Conservation (phyloP, 257 asterid genomes). For the Knoxia roxburghii region DNA sequence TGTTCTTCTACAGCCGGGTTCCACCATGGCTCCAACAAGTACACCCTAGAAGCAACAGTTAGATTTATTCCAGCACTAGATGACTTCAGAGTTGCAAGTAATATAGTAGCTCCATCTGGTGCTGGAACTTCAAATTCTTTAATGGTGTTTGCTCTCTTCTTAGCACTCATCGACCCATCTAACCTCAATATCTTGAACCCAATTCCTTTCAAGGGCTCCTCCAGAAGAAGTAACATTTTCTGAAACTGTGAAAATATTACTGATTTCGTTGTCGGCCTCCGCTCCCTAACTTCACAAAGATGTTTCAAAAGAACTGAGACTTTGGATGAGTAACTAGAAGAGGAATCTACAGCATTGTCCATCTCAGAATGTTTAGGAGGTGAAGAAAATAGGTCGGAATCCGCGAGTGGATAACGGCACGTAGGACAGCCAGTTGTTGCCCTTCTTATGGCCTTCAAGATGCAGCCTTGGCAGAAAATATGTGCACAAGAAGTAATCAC, state of each 20-base stretch:
- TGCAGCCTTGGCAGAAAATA: conserved; percentile 69
- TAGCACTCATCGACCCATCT: conserved; percentile 76
- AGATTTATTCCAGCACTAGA: conserved; percentile 77
- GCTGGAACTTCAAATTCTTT: conserved; percentile 49
- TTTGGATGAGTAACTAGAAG: conserved; percentile 59
- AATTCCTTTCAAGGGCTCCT: conserved; percentile 52
- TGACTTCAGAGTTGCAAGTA: conserved; percentile 86
- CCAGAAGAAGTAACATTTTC: conserved; percentile 65
- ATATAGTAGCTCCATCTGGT: conserved; percentile 62
- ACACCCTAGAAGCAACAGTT: conserved; percentile 73
- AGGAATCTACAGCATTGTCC: conserved; percentile 11
- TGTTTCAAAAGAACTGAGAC: conserved; percentile 56
- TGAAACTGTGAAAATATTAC: conserved; percentile 80
- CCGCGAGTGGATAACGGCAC: conserved; percentile 69
- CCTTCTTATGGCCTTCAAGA: conserved; percentile 53
- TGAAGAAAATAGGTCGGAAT: conserved; percentile 46
- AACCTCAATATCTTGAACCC: conserved; percentile 66
- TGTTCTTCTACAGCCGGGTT: conserved; percentile 94
- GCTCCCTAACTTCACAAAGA: conserved; percentile 41
- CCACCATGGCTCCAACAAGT: conserved; percentile 96
- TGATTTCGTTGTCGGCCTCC: conserved; percentile 48
- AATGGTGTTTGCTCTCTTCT: conserved; percentile 50
- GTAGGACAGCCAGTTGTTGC: conserved; percentile 64
- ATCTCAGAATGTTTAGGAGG: conserved; percentile 35
- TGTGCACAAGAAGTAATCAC: conserved; percentile 68